Evolutionary conservation across 2,329 filamentous ascomycete genomes (phyloP).

Genomic region (Geosmithia morbida): DNA sequence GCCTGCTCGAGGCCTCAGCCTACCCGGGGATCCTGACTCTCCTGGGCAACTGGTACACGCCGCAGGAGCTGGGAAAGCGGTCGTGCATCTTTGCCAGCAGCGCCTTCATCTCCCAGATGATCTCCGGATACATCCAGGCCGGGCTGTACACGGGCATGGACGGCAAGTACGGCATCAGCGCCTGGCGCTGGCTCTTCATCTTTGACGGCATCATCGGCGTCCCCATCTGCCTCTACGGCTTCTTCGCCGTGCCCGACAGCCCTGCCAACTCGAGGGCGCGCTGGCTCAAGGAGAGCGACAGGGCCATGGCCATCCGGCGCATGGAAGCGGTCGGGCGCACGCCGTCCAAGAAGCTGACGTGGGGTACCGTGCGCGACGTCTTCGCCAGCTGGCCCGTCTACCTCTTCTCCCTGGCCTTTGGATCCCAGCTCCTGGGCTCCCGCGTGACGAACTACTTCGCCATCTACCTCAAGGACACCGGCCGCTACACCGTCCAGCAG

Average conservation of each 20-base stretch:
- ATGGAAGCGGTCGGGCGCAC: conserved; percentile 8
- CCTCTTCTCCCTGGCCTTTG: conserved; percentile 10
- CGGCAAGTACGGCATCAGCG: conserved; percentile 18
- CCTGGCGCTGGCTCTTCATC: conserved; percentile 31
- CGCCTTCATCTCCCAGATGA: conserved; percentile 21
- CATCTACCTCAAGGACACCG: conserved; percentile 15
- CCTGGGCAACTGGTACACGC: conserved; percentile 25
- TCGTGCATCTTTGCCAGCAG: conserved; percentile 22
- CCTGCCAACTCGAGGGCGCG: conserved; percentile 11
- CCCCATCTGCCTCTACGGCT: conserved; percentile 15
- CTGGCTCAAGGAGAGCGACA: conserved; percentile 13
- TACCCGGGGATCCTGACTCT: conserved; percentile 20
- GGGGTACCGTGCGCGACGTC: too few relatives aligned
- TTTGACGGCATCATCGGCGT: conserved; percentile 22
- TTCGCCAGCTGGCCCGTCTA: too few relatives aligned
- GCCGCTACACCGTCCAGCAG: conserved; percentile 17
- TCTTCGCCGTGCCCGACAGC: conserved; percentile 17
- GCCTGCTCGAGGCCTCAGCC: conserved; percentile 17
- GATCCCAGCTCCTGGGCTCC: conserved; percentile 16
- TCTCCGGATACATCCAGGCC: conserved; percentile 26
- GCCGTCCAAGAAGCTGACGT: too few relatives aligned
- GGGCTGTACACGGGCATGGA: conserved; percentile 23
- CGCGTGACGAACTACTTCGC: conserved; percentile 19
- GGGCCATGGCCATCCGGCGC: conserved; percentile 11
- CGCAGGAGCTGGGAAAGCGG: conserved; percentile 23